Percentiles rank a stretch among this genome's conserved stretches.
Conservation (phyloP, 768 basidiomycete genomes). For the Boletus pseudo-olivaceus region DNA sequence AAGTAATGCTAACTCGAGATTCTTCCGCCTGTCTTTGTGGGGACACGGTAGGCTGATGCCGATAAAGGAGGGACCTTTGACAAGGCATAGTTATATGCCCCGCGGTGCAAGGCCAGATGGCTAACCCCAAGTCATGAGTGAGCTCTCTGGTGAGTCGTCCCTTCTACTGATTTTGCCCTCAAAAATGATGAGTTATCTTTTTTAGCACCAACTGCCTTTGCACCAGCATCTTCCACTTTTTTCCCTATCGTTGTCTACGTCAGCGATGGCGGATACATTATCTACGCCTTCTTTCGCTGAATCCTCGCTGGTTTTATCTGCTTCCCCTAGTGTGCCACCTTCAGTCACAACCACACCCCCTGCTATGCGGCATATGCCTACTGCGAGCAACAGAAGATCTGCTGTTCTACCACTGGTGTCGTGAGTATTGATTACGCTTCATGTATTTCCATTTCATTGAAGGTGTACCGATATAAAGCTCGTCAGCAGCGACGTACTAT, state of each 20-base stretch:
- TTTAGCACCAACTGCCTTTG: not conserved
- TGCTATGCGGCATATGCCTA: not conserved
- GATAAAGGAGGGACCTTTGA: not conserved
- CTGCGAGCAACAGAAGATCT: not conserved
- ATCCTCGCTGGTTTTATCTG: not conserved
- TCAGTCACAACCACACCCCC: not conserved
- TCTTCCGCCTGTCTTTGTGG: not conserved
- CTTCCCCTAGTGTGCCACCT: not conserved
- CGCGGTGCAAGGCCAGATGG: not conserved
- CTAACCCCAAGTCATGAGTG: not conserved
- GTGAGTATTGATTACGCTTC: constrained; percentile 2
- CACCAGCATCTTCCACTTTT: not conserved
- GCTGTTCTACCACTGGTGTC: not conserved
- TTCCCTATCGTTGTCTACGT: not conserved
- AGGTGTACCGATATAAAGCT: not conserved
- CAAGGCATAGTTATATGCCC: not conserved
- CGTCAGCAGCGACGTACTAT: not conserved
- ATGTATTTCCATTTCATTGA: not conserved
- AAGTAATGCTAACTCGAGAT: not conserved
- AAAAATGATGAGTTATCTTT: not conserved
- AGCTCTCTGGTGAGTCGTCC: not conserved
- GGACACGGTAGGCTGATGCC: not conserved
- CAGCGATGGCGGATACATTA: not conserved
- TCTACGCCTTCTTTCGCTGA: not conserved
- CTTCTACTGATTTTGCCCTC: not conserved